Base-by-base conservation (phyloP, 1,284 basidiomycete genomes). In the Spongiforma sp. region DNA sequence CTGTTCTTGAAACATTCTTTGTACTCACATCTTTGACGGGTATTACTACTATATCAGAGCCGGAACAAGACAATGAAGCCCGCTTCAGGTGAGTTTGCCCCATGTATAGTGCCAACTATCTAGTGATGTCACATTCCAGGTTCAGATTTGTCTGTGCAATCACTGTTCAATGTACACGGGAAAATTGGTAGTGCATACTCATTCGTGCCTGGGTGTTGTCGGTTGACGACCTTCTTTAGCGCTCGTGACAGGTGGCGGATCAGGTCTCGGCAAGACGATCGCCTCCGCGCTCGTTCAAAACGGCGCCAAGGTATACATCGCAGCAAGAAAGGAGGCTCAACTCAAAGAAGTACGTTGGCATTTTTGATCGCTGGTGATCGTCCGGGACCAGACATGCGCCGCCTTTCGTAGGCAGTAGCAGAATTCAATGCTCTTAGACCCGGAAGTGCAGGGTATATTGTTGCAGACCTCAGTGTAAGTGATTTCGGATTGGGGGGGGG, bases 241-340 rank as follows among this genome's bases (percentile, higher is more conserved):
- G 46, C 84, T 95, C 53, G 86, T 95, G 21, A 94, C 92, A 6
- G 93, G 93, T 4, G 93, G 93, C 37, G 87, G 89, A 53, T 88
- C 89, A 41, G 93, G 93, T 0, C 85, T 94, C 53, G 93, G 93
- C 3, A 87, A 86, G 70, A 91, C 94, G 87, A 94, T 96, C 69
- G 90, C 94, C 10, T 81, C 88, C 1, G 89, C 90, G 1, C 88
- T 93, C 69, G 90, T 92, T 2, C 87, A 90, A 78, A 95, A 94
- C 70, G 93, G 93, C 11, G 91, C 89, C 41, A 90, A 87, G 68
- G 91, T 94, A 33, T 93, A 95, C 79, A 95, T 96, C 70, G 94
- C 95, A 12, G 90, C 91, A 5, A 83, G 93, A 57, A 95, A 95
- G 72, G 90, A 93, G 77, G 77, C 82, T 32, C 89, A 92, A 68